Conservation (phyloP, 2,329 filamentous ascomycete genomes). For the Xylariaceae sp. region DNA sequence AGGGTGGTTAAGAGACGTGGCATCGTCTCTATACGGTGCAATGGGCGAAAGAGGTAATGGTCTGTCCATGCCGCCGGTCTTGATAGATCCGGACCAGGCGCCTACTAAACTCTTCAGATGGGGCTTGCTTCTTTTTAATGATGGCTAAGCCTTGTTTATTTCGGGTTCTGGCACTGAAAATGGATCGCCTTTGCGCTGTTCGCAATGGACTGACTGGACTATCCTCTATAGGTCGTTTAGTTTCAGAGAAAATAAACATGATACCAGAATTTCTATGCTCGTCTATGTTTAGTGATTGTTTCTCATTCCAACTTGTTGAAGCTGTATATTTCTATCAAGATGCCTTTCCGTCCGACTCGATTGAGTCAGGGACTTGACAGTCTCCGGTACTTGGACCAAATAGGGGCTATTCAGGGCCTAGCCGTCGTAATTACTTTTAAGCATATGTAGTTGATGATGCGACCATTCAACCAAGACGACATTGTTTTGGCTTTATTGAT, state of each 20-base stretch:
- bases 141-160: slow-evolving; percentile 17
- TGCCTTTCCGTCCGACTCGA: background rate
- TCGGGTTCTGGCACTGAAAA: slow-evolving; percentile 21
- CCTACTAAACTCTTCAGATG: slow-evolving; percentile 7
- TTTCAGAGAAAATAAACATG: slow-evolving; percentile 22
- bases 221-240: slow-evolving; percentile 25
- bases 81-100: slow-evolving; percentile 16
- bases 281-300: slow-evolving; percentile 2
- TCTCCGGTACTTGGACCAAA: too few relatives aligned
- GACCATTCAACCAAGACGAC: background rate
- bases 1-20: slow-evolving; percentile 21
- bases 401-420: background rate
- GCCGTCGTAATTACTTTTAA: too few relatives aligned
- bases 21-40: slow-evolving; percentile 13
- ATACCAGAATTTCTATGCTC: slow-evolving; percentile 20
- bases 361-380: background rate
- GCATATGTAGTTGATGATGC: background rate
- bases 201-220: slow-evolving; percentile 17
- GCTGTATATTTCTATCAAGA: background rate
- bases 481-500: background rate
- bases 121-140: slow-evolving; percentile 2
- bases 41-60: slow-evolving; percentile 15
- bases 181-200: slow-evolving; percentile 21
- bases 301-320: background rate
- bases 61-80: slow-evolving; percentile 18